phyloP scores from a whole-genome alignment of 495 filamentous ascomycete genomes.

The Rusavskia elegans region DNA sequence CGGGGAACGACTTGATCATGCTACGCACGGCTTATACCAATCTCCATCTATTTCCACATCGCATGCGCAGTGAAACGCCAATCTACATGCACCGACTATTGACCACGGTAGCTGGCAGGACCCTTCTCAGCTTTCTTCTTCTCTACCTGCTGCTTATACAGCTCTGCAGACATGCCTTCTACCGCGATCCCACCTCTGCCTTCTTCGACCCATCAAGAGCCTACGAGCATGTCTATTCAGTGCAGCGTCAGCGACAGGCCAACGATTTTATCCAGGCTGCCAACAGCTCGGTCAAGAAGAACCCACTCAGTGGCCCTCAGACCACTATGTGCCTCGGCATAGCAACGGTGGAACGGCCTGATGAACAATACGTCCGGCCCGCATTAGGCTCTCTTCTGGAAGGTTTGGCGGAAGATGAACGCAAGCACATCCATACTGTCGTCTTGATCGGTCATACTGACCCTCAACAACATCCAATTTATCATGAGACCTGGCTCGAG shows the following conservation, averaged over 20 bases:
- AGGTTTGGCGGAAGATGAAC: conserved; percentile 26
- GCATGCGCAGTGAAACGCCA: background rate
- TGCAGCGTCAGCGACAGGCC: conserved; percentile 18
- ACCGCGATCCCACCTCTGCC: conserved; percentile 26
- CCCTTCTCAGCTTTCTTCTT: conserved; percentile 14
- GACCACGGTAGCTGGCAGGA: background rate
- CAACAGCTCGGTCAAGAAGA: background rate
- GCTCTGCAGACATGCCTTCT: conserved; percentile 16
- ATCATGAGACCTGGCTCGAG: conserved; percentile 27
- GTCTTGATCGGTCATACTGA: conserved; percentile 34
- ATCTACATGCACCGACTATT: background rate
- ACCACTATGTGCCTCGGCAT: background rate
- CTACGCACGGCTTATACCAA: too few species aligned
- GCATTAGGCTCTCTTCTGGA: conserved; percentile 32
- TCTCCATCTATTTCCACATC: background rate
- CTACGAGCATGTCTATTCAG: conserved; percentile 25
- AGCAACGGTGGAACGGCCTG: background rate
- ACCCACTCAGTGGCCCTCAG: too few species aligned
- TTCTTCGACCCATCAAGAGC: conserved; percentile 26
- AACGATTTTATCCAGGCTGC: conserved; percentile 13
- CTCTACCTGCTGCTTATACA: conserved; percentile 17
- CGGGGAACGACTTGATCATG: too few species aligned
- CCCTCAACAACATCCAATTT: conserved; percentile 26
- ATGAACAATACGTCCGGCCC: conserved; percentile 22
- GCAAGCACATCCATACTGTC: conserved; percentile 26